A percentile compares a stretch with the other conserved stretches of the same genome.
phyloP scores from a whole-genome alignment of 495 filamentous ascomycete genomes.

The Lophiostoma macrostomum region DNA sequence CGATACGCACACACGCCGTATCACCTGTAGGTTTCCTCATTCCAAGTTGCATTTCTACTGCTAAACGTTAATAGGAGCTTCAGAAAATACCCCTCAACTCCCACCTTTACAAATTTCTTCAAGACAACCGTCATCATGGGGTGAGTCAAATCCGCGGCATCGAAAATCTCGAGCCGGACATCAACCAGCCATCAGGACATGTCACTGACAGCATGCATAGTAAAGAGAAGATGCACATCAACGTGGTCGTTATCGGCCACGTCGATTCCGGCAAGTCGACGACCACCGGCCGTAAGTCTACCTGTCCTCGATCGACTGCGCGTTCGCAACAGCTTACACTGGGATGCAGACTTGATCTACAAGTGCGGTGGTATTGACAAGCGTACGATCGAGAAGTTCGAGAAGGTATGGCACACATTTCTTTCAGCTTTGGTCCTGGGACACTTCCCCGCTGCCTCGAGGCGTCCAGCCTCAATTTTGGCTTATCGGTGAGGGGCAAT shows the following conservation, averaged over 20 bases:
- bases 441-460: constrained; percentile 1
- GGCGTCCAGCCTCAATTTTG: constrained; percentile 25
- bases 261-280: constrained; percentile 99
- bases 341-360: constrained; percentile 85
- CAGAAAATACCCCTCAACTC: no score
- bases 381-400: constrained; percentile 99
- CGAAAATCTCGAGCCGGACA: neutral
- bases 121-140: constrained; percentile 26
- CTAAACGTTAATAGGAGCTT: no score
- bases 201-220: constrained; percentile 43
- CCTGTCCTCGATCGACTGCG: constrained; percentile 31
- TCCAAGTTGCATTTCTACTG: no score
- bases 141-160: constrained; percentile 9
- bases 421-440: constrained; percentile 14
- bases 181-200: constrained; percentile 4
- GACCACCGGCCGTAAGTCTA: constrained; percentile 67
- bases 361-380: constrained; percentile 99
- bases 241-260: constrained; percentile 99
- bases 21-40: no score
- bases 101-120: constrained; percentile 4
- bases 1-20: no score
- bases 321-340: constrained; percentile 36
- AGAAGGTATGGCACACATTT: constrained; percentile 71
- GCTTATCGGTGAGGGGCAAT: constrained; percentile 37
- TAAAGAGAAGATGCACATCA: constrained; percentile 91